phyloP scores from a whole-genome alignment of 441 rosid genomes.

The Corymbia calophylla region DNA sequence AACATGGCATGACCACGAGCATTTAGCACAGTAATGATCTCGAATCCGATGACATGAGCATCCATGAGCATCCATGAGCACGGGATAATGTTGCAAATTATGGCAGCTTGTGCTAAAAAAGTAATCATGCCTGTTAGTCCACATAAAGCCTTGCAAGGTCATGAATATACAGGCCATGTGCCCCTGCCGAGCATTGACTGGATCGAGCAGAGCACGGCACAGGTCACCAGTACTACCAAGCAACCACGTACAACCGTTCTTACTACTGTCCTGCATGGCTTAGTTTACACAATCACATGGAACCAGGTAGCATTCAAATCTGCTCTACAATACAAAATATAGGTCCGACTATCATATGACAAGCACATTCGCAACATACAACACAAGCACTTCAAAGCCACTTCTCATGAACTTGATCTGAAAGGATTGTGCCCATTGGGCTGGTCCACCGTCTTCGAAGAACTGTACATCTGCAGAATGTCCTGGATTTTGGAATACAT shows the following conservation, averaged over 20 bases:
- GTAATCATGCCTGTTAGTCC: neutral
- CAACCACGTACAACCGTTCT: neutral
- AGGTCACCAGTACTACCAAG: neutral
- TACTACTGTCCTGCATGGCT: neutral
- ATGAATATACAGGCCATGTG: neutral
- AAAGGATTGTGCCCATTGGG: conserved; percentile 28
- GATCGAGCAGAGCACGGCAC: neutral
- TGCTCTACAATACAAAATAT: neutral
- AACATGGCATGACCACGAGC: neutral
- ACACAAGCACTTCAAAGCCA: neutral
- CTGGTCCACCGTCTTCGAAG: conserved; percentile 40
- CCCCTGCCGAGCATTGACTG: neutral
- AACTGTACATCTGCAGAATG: conserved; percentile 41
- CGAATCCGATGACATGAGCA: neutral
- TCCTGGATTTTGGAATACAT: conserved; percentile 60
- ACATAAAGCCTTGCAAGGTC: neutral
- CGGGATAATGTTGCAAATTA: neutral
- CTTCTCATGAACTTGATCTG: neutral
- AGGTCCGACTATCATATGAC: neutral
- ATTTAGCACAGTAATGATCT: neutral
- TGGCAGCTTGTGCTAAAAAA: neutral
- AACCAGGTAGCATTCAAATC: neutral
- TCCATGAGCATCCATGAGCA: neutral
- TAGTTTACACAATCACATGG: neutral
- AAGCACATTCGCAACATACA: neutral